Base-by-base conservation (phyloP, 768 basidiomycete species). In the Melanogaster broomeanus region DNA sequence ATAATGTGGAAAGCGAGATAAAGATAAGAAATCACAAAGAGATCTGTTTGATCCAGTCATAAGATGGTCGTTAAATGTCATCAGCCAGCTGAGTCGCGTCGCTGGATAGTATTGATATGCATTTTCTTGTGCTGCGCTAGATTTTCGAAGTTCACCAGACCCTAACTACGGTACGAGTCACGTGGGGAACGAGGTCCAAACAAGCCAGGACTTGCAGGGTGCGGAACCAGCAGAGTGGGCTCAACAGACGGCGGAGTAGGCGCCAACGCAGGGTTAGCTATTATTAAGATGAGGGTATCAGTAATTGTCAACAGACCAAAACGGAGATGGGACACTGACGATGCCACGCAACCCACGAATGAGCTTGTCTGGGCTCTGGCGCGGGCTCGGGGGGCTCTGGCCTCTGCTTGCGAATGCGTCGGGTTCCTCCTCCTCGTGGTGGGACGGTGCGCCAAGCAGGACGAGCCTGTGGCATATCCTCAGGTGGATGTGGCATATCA, bases 171-270 rank as follows among this genome's bases (percentile, higher is more conserved):
- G 48, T 57, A 65, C 6, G 74, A 75, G 45, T 69, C 69, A 46
- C 77, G 72, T 11, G 84, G 85, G n/a, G 87, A 83, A 35, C 86
- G 76, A 37, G 90, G 88, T 28, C 90, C 90, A 62, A 92, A 93
- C 53, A 93, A 68, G 27, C 89, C 88, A 38, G 83, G 84, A 50
- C 79, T 83, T 34, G 72, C 69, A 42, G 71, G 72, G 11, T 77
- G 78, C 25, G 87, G 85, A 21, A 87, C 82, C 31, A 84, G 72
- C 11, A 88, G 69, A 16, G 79, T 82, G 18, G 87, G 76, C 50
- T 81, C 79, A 45, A 77, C 68, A 3, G 81, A 78, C 5, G 82
- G 77, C n/a, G 87, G 81, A 5, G 86, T 85, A 3, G 85, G 84
- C 19, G 67, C 75, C 37, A 75, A 63, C 33, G 58, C 62, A 7